Evolutionary conservation across 2,329 filamentous ascomycete species (phyloP), one percentile per base, ranked within the genome.

Genomic region (Lojkania enalia): DNA sequence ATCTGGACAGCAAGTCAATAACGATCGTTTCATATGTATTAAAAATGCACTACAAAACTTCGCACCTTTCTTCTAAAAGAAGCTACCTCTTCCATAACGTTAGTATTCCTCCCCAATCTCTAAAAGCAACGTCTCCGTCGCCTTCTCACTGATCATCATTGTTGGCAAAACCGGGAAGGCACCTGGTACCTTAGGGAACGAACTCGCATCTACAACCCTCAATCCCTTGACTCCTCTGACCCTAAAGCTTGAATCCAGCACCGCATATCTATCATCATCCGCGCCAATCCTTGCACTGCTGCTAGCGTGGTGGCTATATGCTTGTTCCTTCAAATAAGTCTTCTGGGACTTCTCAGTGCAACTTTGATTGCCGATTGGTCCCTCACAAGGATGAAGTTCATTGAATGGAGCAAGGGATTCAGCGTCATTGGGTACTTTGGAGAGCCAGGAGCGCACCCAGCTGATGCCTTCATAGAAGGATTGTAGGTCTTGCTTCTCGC

Each of bases 121-220:
- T 20, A 37, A 20, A 18, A 51, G 43, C 35, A 74, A 41, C 39
- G 83, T 81, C 61, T 82, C 79, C 2, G 78, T 77, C 1, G 81
- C 81, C 69, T 83, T 84, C 70, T 84, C 80, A 2, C 71, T 74
- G 5, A 79, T 69, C 58, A 83, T 78, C 51, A 79, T 80, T 0
- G 74, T 75, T 0, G 78, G 73, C 2, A 77, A 58, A 4, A 73
- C 71, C 20, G 76, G 71, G 54, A 78, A 80, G 42, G 68, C 76
- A 46, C 79, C 80, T 2, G 78, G 77, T 9, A 57, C 45, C 33
- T 46, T 54, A 4, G 52, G 51, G 29, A 58, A 58, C 5, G 20
- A 20, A 31, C 33, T 42, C 16, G 53, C 54, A 47, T 57, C 55
- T 21, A 55, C 55, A 9, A 82, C 77, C 1, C 79, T 68, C 16